Evolutionary conservation across 2,329 filamentous ascomycete species (phyloP), one percentile per base, ranked within the genome.

Genomic region (Fonsecaea monophora): DNA sequence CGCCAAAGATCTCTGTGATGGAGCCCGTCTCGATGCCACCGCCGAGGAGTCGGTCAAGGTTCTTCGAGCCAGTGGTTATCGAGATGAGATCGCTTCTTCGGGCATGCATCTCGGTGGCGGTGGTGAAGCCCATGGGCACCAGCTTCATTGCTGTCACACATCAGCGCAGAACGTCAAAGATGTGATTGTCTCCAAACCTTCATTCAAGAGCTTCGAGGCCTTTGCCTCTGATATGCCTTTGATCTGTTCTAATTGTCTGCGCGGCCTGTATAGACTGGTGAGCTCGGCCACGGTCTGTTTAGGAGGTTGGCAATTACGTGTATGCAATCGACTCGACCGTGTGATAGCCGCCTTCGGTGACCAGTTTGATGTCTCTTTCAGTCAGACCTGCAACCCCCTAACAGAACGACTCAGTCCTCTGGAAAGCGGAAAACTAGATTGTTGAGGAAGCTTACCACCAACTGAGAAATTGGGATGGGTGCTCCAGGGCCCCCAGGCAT

Each of bases 201-300:
- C 95, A 13, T 87, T 88, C 34, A 99, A 83, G 48, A 99, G 89
- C 77, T 98, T 98, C 38, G 87, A 89, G 2, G 96, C 95, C 78
- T 99, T 99, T 76, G 96, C 91, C 80, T 98, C 94, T 1, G 95
- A 99, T 38, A 99, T 97, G 65, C 95, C 95, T 79, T 98, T 99
- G 80, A 99, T 94, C 78, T 96, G 92, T 78, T 99, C 94, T 18
- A 99, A 82, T 64, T 90, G 83, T 75, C 94, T 88, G 73, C 85
- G 86, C 21, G 88, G 87, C 61, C 87, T 89, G 65, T 45, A 8
- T 48, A n/a, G 42, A 21, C 53, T 32, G 53, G 25, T 38, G 6
- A 64, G 59, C n/a, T 10, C 15, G 9, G 6, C 15, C 15, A 7
- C 32, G 13, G 9, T 42, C 1, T 32, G 37, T 8, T 12, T 2